Base-by-base conservation (phyloP, 2,329 filamentous ascomycete genomes). In the Beauveria bassiana region DNA sequence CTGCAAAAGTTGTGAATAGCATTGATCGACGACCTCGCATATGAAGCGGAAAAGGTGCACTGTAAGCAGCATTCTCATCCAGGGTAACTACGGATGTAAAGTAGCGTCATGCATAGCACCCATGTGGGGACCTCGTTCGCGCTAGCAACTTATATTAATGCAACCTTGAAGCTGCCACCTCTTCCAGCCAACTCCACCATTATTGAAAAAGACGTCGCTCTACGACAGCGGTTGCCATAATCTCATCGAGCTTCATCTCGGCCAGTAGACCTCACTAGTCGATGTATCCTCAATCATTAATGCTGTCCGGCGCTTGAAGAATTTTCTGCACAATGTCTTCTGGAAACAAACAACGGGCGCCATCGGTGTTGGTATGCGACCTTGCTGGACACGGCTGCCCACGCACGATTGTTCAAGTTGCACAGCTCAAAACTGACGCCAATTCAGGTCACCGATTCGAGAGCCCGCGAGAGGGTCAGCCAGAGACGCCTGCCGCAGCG, bases 381-480 rank as follows among this genome's bases (percentile, higher is more conserved):
- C 51, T 12, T 31, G 40, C 14, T 61, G 18, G 14, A 50, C 49
- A 26, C 20, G 20, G 10, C n/a, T 45, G 20, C 18, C 49, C 40
- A 10, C 22, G 50, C 18, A 16, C 38, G 14, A n/a, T 34, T 47
- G 45, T n/a, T 31, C 12, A 8, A 14, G 28, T 38, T 31, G 10
- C 12, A 34, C 63, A 62, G 56, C 38, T 68, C 54, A 66, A 61
- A 59, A n/a, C 51, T 54, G 45, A 46, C 53, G 24, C 8, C 24
- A 16, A 50, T n/a, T 6, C 61, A 73, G 72, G 73, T 78, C 59
- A 75, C 71, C 55, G 75, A 78, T 65, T 70, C 75, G 59, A 49
- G 59, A 61, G 59, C 59, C 43, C 68, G 75, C 62, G 72, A 77
- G 59, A 68, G 75, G 38, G 66, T 69, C 6, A 65, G 69, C 42